Evolutionary conservation across 805 yeast species (phyloP), one percentile per base, ranked within the genome.

Genomic region (Candida vaughaniae): DNA sequence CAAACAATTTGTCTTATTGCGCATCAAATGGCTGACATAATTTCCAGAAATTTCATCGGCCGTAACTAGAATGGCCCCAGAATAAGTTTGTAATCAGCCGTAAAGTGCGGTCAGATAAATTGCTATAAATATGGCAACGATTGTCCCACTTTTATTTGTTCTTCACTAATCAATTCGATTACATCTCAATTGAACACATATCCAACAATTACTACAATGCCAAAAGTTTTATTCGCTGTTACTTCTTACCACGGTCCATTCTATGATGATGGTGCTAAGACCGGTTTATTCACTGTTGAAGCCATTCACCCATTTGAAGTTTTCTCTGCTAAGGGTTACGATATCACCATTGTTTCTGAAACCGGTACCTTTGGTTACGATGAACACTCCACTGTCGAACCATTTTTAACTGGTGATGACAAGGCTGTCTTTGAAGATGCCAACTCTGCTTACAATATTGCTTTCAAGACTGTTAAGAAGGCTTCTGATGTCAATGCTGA

Each of bases 221-320:
- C 48, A 14, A 71, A 59, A 51, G 79, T 56, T 31, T 45, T 74
- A 31, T 49, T 75, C 35, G 75, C 75, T 15, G 41, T 73, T 35
- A 60, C 78, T 6, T 60, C 71, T 8, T 58, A 63, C 54, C 39
- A 63, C 50, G 75, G 52, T 15, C 57, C 52, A 10, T 78, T 80
- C 64, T 79, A 80, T 56, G 63, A 58, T 1, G 81, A 79, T 47
- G 84, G 84, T 25, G 43, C 62, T 35, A 75, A 73, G 42, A 77
- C 85, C n/a, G 87, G 87, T 25, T 60, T 78, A 18, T 82, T 67
- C 60, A 69, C 69, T 47, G 58, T 68, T 14, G 86, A 80, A 58
- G 85, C 78, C 10, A 52, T 69, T 25, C 83, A 82, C 49, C 85
- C 86, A 30, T 80, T 57, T 56, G 53, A 71, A 34, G 69, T 55